phyloP scores from a whole-genome alignment of 768 basidiomycete species.

The Postia placenta region DNA sequence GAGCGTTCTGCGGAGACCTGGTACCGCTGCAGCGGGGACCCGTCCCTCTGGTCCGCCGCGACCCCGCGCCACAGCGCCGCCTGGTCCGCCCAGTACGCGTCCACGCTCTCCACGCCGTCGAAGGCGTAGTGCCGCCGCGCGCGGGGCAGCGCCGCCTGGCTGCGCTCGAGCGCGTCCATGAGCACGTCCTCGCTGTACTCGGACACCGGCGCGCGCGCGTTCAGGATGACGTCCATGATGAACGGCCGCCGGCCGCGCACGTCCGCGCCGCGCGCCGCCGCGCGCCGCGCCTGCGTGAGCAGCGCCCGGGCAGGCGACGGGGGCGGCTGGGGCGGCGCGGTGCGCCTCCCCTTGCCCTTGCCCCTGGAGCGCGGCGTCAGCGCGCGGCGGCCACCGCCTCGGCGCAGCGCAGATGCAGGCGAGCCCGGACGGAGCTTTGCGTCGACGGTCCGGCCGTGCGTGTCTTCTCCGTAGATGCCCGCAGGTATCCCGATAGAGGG shows the following conservation, averaged over 20 bases:
- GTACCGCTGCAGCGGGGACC: conserved; percentile 7
- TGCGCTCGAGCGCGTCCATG: conserved; percentile 23
- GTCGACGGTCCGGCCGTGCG: background rate
- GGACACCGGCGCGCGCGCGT: conserved; percentile 27
- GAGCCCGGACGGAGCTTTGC: background rate
- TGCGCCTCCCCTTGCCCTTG: background rate
- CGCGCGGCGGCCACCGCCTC: background rate
- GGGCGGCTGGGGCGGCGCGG: conserved; percentile 7
- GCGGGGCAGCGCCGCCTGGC: conserved; percentile 11
- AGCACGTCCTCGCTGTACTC: conserved; percentile 25
- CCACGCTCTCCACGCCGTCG: conserved; percentile 26
- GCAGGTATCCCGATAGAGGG: background rate
- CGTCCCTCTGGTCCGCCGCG: conserved; percentile 6
- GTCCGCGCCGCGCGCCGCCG: conserved; percentile 22
- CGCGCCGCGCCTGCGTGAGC: conserved; percentile 15
- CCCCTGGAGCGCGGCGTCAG: background rate
- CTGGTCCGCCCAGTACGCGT: conserved; percentile 34
- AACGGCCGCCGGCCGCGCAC: conserved; percentile 28
- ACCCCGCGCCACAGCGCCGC: conserved; percentile 21
- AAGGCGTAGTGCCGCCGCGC: conserved; percentile 19
- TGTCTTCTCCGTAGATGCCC: background rate
- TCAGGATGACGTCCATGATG: conserved; percentile 45
- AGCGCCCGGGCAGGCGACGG: conserved; percentile 13
- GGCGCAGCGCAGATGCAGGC: background rate
- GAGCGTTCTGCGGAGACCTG: conserved; percentile 43